Evolutionary conservation across 169 alveolate species (phyloP).

Genomic region (Cryptosporidium ryanae): DNA sequence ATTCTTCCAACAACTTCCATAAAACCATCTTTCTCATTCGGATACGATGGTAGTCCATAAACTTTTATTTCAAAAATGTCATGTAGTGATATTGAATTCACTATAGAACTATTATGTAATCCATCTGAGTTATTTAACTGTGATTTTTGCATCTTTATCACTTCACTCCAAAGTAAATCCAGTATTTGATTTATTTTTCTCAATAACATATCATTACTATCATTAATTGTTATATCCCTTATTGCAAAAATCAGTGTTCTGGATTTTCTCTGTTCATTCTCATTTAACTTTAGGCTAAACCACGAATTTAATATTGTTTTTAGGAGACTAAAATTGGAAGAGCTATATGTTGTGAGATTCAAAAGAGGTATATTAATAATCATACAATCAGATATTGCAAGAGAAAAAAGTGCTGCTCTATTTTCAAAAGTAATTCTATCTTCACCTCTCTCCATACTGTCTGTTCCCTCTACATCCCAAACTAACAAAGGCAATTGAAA

Average conservation of each 20-base stretch:
- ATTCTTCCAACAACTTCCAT: neutral
- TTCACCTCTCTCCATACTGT: constrained; percentile 89
- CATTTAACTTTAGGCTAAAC: constrained; percentile 64
- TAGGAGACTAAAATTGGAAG: constrained; percentile 89
- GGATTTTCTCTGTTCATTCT: constrained; percentile 12
- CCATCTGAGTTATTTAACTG: constrained; percentile 4
- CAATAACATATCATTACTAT: constrained; percentile 51
- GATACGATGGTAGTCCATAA: constrained; percentile 68
- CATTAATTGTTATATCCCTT: constrained; percentile 45
- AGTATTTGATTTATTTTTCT: constrained; percentile 41
- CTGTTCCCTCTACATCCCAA: constrained; percentile 92
- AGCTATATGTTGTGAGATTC: constrained; percentile 88
- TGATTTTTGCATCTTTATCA: neutral
- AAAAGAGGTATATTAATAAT: constrained; percentile 81
- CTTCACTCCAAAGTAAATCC: constrained; percentile 43
- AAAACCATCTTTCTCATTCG: constrained; percentile 32
- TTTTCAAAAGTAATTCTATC: constrained; percentile 90
- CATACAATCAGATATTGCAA: constrained; percentile 91
- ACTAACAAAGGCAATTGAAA: constrained; percentile 79
- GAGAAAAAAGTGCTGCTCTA: constrained; percentile 87
- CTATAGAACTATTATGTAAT: neutral
- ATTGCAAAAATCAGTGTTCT: constrained; percentile 50
- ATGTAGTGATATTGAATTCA: neutral
- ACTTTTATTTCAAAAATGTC: constrained; percentile 52
- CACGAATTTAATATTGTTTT: constrained; percentile 83